A percentile compares a stretch with the other conserved stretches of the same genome.
These are phyloP conservation scores for Gillenia trifoliata DNA, from an alignment of 306 rosid genomes.

Conservation along the genomic window DNA sequence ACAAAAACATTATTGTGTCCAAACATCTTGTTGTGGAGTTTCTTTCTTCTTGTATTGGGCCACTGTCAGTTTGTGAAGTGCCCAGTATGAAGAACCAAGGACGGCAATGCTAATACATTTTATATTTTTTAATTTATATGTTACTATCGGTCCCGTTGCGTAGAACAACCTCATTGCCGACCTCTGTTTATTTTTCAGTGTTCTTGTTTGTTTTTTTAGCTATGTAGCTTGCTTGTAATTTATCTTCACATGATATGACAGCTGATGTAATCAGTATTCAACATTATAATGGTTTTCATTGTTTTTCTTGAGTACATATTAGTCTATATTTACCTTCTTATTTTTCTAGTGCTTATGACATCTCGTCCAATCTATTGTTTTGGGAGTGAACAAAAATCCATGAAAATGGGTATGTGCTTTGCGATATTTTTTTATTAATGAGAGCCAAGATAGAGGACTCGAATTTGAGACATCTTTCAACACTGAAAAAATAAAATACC, in stretches of 20 bases:
- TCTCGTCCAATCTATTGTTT: neutral
- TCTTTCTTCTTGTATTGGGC: neutral
- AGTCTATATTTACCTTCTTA: neutral
- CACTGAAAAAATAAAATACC: too few species aligned
- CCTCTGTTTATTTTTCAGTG: neutral
- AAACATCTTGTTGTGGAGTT: neutral
- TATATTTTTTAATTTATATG: neutral
- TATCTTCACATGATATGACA: neutral
- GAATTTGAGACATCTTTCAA: too few species aligned
- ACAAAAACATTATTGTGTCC: neutral
- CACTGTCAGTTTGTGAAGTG: conserved; percentile 1
- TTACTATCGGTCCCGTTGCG: neutral
- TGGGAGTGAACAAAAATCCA: neutral
- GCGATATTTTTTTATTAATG: too few species aligned
- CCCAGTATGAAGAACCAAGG: conserved; percentile 3
- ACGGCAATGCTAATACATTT: neutral
- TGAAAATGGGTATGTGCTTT: neutral
- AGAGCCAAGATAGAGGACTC: too few species aligned
- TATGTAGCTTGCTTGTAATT: neutral
- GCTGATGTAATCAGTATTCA: neutral
- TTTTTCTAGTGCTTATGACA: neutral
- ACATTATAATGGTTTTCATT: neutral
- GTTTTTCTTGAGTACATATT: neutral
- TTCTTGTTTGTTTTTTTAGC: neutral
- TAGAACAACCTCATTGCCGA: neutral